Evolutionary conservation across 1,284 basidiomycete genomes (phyloP), one percentile per base, ranked within the genome.

Genomic region (Cutaneotrichosporon cutaneum): DNA sequence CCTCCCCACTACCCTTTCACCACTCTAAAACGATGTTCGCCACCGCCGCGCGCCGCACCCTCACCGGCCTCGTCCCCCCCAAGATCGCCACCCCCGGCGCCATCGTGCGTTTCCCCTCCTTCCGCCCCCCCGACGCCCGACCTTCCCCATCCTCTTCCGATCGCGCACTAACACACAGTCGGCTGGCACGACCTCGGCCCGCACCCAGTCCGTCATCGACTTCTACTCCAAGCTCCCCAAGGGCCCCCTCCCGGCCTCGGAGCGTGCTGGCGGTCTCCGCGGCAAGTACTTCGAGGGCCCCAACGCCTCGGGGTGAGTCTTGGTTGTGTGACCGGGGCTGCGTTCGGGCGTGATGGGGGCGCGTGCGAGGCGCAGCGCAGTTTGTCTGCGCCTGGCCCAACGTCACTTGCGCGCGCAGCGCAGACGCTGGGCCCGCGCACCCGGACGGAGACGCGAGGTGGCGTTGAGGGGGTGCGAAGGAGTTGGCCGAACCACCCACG

Each of bases 211-310:
- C 44, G 89, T 96, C 75, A 92, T 96, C 68, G 86, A 89, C 75
- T 96, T 96, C 82, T 97, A 97, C 85, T 93, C 90, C 69, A 91
- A 90, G 79, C 85, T 97, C 54, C 94, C 93, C 69, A 84, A 84
- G 75, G 83, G 82, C 55, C 70, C 85, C 56, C 85, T 87, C 55
- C 82, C 90, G n/a, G 78, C 84, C 54, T 81, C 85, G 13, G 82
- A 85, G 54, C 80, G 83, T 61, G 75, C 82, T n/a, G 89, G 90
- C 27, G 81, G 82, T 39, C 81, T 94, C 75, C 90, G 92, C 79
- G 89, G 79, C 57, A 83, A 87, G 54, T 92, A 83, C 81, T 93
- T 94, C 81, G 86, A 86, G 72, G 91, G 90, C 66, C 87, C 88
- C 81, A 95, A 92, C 80, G 92, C 92, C 54, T 86, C 84, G 55